Conservation (phyloP, 1,139 yeast species). For the Magnusiomyces tetraspermus region DNA sequence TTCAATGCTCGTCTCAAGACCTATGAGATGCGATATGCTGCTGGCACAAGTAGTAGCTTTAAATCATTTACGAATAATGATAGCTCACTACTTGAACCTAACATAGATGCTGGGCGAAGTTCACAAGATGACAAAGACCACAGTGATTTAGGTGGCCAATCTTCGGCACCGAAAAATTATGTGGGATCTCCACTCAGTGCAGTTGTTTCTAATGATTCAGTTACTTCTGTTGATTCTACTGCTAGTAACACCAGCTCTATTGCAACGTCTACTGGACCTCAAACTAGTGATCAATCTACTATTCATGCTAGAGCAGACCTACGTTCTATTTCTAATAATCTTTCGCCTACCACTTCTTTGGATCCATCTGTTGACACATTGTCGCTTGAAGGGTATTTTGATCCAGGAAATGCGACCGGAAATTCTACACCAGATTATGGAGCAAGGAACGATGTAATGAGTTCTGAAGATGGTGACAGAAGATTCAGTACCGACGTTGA, state of each 20-base stretch:
- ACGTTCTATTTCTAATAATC: neutral
- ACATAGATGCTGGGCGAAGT: neutral
- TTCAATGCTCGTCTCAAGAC: constrained; percentile 41
- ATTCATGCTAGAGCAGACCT: neutral
- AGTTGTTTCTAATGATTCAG: neutral
- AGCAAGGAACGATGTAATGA: neutral
- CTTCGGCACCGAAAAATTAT: neutral
- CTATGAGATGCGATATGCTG: constrained; percentile 18
- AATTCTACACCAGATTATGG: neutral
- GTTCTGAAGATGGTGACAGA: neutral
- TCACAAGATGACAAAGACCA: neutral
- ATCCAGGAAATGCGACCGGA: neutral
- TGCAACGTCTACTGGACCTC: neutral
- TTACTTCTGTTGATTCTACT: neutral
- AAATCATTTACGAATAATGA: neutral
- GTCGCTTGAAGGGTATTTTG: neutral
- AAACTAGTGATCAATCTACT: neutral
- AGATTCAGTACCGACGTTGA: neutral
- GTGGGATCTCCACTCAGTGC: neutral
- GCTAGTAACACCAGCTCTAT: neutral
- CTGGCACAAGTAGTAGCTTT: constrained; percentile 1
- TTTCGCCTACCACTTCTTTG: neutral
- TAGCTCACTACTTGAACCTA: neutral
- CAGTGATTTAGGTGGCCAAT: neutral
- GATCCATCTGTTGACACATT: neutral